These are phyloP conservation scores for Alternaria gaisen DNA, from an alignment of 2,329 filamentous ascomycete genomes.

Conservation along the genomic window DNA sequence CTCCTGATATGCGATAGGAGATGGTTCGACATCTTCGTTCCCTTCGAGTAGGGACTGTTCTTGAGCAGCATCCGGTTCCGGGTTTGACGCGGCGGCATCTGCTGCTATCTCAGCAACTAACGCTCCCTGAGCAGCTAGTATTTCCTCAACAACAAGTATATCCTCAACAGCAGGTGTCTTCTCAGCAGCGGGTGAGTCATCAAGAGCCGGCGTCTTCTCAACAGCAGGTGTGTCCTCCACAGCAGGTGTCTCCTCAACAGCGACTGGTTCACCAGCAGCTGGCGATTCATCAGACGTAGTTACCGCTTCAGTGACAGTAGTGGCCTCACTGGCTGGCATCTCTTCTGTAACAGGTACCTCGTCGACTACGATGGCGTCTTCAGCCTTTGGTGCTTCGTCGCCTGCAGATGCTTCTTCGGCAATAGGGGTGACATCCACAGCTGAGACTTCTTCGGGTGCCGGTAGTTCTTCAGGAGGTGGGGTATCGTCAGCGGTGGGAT, in stretches of 20 bases:
- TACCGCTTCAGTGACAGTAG: neutral
- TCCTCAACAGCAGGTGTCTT: constrained; percentile 1
- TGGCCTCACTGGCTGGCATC: neutral
- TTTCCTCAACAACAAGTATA: constrained; percentile 1
- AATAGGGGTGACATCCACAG: neutral
- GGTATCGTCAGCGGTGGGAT: constrained; percentile 5
- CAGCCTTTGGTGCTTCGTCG: neutral
- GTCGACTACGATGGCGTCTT: neutral
- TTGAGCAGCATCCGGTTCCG: neutral
- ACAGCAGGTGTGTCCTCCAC: constrained; percentile 3
- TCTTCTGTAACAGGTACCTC: neutral
- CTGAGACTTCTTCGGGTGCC: neutral
- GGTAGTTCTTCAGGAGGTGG: neutral
- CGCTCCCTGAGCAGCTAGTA: neutral
- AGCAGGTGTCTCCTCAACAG: neutral
- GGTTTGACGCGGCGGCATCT: neutral
- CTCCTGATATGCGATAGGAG: neutral
- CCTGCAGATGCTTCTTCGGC: neutral
- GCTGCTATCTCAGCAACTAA: constrained; percentile 11
- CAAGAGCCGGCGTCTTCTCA: constrained; percentile 6
- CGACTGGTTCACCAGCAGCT: neutral
- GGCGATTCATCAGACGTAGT: neutral
- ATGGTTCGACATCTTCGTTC: neutral
- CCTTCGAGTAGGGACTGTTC: neutral
- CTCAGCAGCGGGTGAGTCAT: neutral